Percentiles rank a stretch among this genome's conserved stretches.
Evolutionary conservation across 2,329 filamentous ascomycete genomes (phyloP).

Genomic region (Xylariales sp.): DNA sequence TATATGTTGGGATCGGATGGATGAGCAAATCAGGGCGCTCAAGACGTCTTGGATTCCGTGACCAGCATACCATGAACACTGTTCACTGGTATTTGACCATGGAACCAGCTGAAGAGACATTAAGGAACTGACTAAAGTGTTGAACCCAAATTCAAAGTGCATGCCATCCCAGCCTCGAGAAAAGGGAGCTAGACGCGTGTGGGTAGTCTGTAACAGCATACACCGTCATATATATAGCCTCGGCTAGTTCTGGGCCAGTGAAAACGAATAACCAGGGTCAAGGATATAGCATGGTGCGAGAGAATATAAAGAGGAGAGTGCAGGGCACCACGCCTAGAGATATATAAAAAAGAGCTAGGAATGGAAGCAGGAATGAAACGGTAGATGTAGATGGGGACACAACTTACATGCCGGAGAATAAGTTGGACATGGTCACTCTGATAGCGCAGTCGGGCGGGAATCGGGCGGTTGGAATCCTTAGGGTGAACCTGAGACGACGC

Average conservation of each 20-base stretch:
- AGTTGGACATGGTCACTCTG: conserved; percentile 64
- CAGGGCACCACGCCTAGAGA: conserved; percentile 5
- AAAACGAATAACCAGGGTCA: conserved; percentile 18
- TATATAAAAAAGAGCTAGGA: not conserved
- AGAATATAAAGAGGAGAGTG: not conserved
- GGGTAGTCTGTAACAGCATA: conserved; percentile 15
- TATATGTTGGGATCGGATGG: not conserved
- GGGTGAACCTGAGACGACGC: conserved; percentile 24
- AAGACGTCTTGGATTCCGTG: conserved; percentile 10
- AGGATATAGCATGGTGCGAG: not conserved
- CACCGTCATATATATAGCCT: conserved; percentile 15
- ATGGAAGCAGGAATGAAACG: not conserved
- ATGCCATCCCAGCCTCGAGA: conserved; percentile 9
- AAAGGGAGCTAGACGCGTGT: conserved; percentile 7
- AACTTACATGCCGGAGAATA: conserved; percentile 71
- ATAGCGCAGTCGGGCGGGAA: conserved; percentile 41
- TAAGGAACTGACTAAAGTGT: not conserved
- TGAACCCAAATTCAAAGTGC: not conserved
- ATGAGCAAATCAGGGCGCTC: conserved; percentile 10
- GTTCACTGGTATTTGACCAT: not conserved
- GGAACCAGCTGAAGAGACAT: not conserved
- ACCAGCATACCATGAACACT: conserved; percentile 15
- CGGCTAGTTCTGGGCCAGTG: conserved; percentile 12
- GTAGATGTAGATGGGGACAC: conserved; percentile 24
- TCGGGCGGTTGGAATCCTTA: conserved; percentile 26